phyloP scores from a whole-genome alignment of 352 stramenopile genomes.

The Phytophthora gonapodyides region DNA sequence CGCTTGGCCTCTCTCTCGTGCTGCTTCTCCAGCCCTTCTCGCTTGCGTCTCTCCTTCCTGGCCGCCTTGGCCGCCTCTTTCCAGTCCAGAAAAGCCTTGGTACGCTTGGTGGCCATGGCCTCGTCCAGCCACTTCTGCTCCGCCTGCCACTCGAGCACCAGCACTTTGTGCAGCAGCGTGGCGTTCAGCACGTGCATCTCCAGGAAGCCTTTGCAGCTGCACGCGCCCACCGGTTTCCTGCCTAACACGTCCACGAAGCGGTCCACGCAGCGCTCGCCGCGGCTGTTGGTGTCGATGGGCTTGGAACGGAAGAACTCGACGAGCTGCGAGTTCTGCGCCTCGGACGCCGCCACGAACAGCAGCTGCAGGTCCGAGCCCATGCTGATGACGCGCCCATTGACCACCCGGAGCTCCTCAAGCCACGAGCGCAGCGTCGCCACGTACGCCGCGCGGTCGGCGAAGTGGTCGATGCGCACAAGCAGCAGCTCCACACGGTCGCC shows the following conservation, averaged over 20 bases:
- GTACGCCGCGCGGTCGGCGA: conserved; percentile 64
- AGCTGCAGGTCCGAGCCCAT: conserved; percentile 61
- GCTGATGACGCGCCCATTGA: conserved; percentile 59
- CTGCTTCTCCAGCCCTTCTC: conserved; percentile 54
- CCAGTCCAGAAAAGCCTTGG: conserved; percentile 68
- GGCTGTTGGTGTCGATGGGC: conserved; percentile 62
- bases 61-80: conserved; percentile 64
- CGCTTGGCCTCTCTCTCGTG: conserved; percentile 44
- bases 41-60: conserved; percentile 65
- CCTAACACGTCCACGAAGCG: conserved; percentile 78
- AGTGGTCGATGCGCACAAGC: conserved; percentile 72
- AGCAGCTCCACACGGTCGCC: conserved; percentile 50
- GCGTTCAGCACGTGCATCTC: conserved; percentile 83
- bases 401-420: conserved; percentile 56
- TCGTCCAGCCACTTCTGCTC: conserved; percentile 64
- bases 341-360: conserved; percentile 57
- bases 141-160: conserved; percentile 71
- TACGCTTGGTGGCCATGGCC: conserved; percentile 52
- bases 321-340: conserved; percentile 47
- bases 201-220: conserved; percentile 65
- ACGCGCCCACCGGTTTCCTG: conserved; percentile 43
- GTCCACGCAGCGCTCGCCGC: conserved; percentile 66
- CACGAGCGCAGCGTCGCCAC: conserved; percentile 60
- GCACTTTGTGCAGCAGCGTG: conserved; percentile 59
- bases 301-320: conserved; percentile 49